Percentiles rank a stretch among this genome's conserved stretches.
phyloP scores from a whole-genome alignment of 257 asterid genomes.

The Paraleonurus japonicus region DNA sequence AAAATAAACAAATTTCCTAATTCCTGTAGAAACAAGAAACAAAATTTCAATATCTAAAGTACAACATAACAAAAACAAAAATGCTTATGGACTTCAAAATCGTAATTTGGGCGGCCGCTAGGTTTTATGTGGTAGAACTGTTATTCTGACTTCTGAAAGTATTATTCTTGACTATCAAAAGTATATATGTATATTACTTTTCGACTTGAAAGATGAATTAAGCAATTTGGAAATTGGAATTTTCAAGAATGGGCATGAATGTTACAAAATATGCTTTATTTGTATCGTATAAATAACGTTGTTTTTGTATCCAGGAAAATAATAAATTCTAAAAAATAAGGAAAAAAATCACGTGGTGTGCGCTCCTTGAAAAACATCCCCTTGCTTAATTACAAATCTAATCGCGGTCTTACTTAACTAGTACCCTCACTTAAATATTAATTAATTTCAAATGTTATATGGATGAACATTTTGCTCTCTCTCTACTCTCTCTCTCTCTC shows the following conservation, averaged over 20 bases:
- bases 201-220: too few species aligned
- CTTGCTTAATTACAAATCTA: constrained; percentile 22
- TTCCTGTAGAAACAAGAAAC: background rate
- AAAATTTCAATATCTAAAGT: too few species aligned
- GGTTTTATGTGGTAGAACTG: too few species aligned
- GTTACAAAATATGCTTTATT: background rate
- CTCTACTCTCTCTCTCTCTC: constrained; percentile 23
- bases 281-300: background rate
- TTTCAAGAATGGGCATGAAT: background rate
- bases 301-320: background rate
- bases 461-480: background rate
- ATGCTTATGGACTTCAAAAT: background rate
- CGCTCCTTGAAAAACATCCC: constrained; percentile 19
- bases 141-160: too few species aligned
- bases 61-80: background rate
- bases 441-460: background rate
- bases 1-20: background rate
- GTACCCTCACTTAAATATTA: background rate
- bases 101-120: too few species aligned
- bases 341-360: constrained; percentile 22
- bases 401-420: constrained; percentile 18
- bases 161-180: too few species aligned
- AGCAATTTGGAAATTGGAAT: background rate
- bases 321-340: background rate
- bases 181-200: too few species aligned